phyloP scores from a whole-genome alignment of 805 yeast genomes.

The Lachancea mirantina region DNA sequence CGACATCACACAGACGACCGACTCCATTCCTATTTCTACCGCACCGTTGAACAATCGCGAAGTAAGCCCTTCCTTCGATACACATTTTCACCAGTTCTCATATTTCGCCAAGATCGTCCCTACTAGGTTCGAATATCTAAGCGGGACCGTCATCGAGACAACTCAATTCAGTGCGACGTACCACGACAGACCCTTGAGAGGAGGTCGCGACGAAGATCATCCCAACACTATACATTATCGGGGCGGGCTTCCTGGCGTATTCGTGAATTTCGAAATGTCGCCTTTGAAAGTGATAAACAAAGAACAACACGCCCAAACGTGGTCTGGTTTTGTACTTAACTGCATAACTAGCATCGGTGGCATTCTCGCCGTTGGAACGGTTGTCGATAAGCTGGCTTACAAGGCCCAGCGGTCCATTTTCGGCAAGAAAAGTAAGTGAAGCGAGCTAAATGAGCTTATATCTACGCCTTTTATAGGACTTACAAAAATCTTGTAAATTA shows the following conservation, averaged over 20 bases:
- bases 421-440: conserved; percentile 23
- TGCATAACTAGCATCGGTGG: conserved; percentile 90
- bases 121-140: conserved; percentile 69
- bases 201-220: conserved; percentile 90
- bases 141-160: conserved; percentile 41
- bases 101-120: conserved; percentile 88
- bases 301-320: conserved; percentile 59
- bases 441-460: no score
- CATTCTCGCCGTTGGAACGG: conserved; percentile 84
- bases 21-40: no score
- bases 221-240: conserved; percentile 72
- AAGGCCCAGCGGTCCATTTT: conserved; percentile 72
- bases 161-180: conserved; percentile 85
- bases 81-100: conserved; percentile 57
- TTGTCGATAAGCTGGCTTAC: conserved; percentile 80
- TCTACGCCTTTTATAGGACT: no score
- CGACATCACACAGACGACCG: conserved; percentile 37
- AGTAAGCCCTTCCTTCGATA: conserved; percentile 29
- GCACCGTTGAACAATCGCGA: conserved; percentile 55
- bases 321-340: conserved; percentile 77
- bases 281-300: conserved; percentile 86
- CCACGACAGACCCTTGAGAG: conserved; percentile 77
- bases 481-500: no score
- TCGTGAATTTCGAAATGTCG: conserved; percentile 82
- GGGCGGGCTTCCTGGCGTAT: conserved; percentile 90